Conservation (phyloP, 768 basidiomycete genomes). For the Krasilnikovozyma curviuscula region DNA sequence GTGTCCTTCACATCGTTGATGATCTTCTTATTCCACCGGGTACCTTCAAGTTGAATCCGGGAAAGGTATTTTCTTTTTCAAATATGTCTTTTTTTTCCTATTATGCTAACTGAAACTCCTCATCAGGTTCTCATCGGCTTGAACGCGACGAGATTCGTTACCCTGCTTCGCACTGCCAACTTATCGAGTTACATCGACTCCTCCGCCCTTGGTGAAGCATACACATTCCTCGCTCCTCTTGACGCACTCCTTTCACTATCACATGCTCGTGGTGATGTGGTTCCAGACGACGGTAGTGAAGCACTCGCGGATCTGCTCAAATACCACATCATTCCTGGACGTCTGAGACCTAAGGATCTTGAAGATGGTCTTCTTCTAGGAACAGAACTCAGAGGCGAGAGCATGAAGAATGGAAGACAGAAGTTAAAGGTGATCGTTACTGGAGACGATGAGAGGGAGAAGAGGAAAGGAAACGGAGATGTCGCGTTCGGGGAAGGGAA, state of each 20-base stretch:
- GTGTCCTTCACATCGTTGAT: conserved; percentile 77
- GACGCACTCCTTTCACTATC: conserved; percentile 36
- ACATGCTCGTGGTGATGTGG: background rate
- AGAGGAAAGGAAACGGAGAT: conserved; percentile 28
- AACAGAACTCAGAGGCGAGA: conserved; percentile 39
- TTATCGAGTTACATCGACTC: conserved; percentile 33
- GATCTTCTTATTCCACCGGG: conserved; percentile 59
- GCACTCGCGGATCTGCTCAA: conserved; percentile 54
- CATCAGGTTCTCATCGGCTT: conserved; percentile 45
- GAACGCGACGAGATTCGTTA: conserved; percentile 79
- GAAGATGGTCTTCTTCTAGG: conserved; percentile 54
- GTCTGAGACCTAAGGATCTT: conserved; percentile 50
- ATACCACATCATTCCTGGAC: conserved; percentile 83
- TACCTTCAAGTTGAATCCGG: conserved; percentile 63
- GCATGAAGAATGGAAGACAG: conserved; percentile 31
- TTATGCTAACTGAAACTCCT: background rate
- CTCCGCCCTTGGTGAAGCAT: conserved; percentile 27
- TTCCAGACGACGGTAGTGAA: conserved; percentile 16
- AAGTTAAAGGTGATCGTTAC: conserved; percentile 23
- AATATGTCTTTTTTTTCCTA: background rate
- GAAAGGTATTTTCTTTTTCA: conserved; percentile 41
- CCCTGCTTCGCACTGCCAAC: conserved; percentile 63
- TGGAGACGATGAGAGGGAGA: conserved; percentile 8
- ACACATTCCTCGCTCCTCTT: conserved; percentile 77
- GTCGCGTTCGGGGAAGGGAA: conserved; percentile 67